Evolutionary conservation across 108 stramenopile genomes (phyloP).

Genomic region (Stephanodiscus triporus): DNA sequence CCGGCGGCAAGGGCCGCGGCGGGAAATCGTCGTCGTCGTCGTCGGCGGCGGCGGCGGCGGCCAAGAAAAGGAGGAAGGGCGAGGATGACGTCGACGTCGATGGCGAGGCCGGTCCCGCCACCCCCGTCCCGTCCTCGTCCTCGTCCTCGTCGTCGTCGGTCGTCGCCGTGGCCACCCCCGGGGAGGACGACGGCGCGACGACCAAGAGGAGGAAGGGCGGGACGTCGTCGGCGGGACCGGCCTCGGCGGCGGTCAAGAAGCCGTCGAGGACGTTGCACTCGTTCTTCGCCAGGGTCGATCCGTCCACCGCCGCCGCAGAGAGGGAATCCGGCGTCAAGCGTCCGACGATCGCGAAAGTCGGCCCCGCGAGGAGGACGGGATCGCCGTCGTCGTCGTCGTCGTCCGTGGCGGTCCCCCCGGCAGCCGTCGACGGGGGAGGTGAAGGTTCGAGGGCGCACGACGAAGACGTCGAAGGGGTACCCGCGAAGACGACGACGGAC

Average conservation of each 20-base stretch:
- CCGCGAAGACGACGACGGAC: too few relatives aligned
- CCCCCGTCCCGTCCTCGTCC: background rate
- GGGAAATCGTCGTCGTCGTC: background rate
- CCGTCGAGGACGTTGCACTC: slow-evolving; percentile 12
- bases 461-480: too few relatives aligned
- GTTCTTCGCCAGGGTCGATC: slow-evolving; percentile 4
- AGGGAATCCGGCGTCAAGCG: background rate
- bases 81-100: too few relatives aligned
- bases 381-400: too few relatives aligned
- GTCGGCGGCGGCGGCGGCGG: background rate
- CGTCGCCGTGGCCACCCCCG: slow-evolving; percentile 9
- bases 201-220: background rate
- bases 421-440: too few relatives aligned
- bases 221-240: too few relatives aligned
- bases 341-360: background rate
- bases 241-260: background rate
- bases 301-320: background rate
- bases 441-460: too few relatives aligned
- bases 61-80: background rate
- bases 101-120: background rate
- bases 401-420: background rate
- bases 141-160: background rate
- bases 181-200: background rate
- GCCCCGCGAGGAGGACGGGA: background rate
- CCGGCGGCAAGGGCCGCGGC: background rate